Evolutionary conservation across 768 basidiomycete species (phyloP).

Genomic region (Rhizopogon sp.): DNA sequence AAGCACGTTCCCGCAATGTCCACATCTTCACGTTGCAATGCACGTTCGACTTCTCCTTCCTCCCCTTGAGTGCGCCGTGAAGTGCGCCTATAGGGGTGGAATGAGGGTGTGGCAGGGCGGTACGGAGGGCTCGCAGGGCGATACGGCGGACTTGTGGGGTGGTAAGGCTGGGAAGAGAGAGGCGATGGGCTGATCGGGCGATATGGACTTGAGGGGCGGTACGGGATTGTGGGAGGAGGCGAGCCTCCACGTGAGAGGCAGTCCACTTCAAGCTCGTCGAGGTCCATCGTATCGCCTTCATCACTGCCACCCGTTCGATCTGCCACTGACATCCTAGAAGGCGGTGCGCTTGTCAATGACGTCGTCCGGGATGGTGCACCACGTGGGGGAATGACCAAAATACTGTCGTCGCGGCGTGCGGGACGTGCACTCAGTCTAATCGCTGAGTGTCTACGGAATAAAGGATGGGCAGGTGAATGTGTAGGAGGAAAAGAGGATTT

Average conservation of each 20-base stretch:
- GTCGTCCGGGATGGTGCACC: constrained; percentile 8
- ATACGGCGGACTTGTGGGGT: not conserved
- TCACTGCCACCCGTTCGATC: constrained; percentile 23
- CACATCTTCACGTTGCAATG: constrained; percentile 17
- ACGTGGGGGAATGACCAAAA: not conserved
- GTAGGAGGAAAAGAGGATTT: constrained; percentile 7
- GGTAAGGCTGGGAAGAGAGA: constrained; percentile 3
- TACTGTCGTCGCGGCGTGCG: constrained; percentile 16
- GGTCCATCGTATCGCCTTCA: constrained; percentile 13
- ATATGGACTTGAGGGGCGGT: not conserved
- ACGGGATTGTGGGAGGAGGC: constrained; percentile 23
- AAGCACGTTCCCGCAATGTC: constrained; percentile 73
- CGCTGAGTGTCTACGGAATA: constrained; percentile 8
- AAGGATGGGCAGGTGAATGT: constrained; percentile 1
- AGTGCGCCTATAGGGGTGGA: not conserved
- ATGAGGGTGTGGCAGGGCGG: not conserved
- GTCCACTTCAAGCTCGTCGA: constrained; percentile 42
- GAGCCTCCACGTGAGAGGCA: constrained; percentile 49
- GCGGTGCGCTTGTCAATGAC: constrained; percentile 7
- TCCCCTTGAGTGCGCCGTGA: not conserved
- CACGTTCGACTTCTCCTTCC: not conserved
- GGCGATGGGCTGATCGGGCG: constrained; percentile 27
- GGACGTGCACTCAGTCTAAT: constrained; percentile 34
- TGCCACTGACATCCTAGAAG: constrained; percentile 14
- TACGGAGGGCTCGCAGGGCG: constrained; percentile 11